Conservation (phyloP, 345 rosid species). For the Punica granatum region DNA sequence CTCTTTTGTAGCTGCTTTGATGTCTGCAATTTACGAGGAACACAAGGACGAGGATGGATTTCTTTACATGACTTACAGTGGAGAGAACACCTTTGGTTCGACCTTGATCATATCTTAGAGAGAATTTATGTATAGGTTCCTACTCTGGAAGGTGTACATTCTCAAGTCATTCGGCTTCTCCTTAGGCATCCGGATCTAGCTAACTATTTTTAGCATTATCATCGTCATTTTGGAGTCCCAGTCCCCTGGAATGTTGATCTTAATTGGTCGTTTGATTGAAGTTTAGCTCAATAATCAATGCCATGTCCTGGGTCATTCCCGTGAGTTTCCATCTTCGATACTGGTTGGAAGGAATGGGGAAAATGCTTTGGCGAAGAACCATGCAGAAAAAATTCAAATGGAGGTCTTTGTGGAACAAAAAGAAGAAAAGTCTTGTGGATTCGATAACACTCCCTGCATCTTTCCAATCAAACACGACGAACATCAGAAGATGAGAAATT, state of each 20-base stretch:
- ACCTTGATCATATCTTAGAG: not conserved
- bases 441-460: too few relatives aligned
- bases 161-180: not conserved
- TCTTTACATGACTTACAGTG: constrained; percentile 72
- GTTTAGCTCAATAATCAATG: not conserved
- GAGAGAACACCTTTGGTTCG: constrained; percentile 64
- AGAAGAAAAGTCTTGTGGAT: too few relatives aligned
- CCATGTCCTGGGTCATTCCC: not conserved
- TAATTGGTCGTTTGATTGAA: not conserved
- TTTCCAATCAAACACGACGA: too few relatives aligned
- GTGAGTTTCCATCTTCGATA: too few relatives aligned
- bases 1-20: constrained; percentile 41
- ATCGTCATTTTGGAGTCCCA: not conserved
- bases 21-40: constrained; percentile 59
- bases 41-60: constrained; percentile 70
- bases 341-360: too few relatives aligned
- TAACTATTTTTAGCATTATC: too few relatives aligned
- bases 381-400: too few relatives aligned
- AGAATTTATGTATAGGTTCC: not conserved
- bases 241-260: not conserved
- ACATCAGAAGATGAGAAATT: too few relatives aligned
- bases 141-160: not conserved
- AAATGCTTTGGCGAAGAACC: too few relatives aligned
- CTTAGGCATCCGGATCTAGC: too few relatives aligned
- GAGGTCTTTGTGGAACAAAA: too few relatives aligned